Evolutionary conservation across 179 eudicot genomes (phyloP).

Genomic region (Spinacia oleracea): DNA sequence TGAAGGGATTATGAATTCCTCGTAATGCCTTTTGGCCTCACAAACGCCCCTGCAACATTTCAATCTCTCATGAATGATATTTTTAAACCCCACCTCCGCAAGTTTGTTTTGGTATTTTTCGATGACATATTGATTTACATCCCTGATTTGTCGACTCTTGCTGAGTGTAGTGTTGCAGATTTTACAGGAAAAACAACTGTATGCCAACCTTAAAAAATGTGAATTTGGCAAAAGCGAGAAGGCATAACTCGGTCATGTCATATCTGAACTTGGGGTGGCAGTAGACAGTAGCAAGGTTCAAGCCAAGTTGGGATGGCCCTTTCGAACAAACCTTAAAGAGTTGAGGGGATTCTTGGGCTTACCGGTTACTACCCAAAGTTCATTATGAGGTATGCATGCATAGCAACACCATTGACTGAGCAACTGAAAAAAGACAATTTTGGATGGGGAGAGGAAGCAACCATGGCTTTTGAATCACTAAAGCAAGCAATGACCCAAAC

Average conservation of each 20-base stretch:
- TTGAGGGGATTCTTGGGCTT: neutral
- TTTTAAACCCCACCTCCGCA: neutral
- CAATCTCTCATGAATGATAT: neutral
- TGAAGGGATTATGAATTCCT: neutral
- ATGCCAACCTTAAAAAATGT: no score
- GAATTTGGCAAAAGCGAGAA: no score
- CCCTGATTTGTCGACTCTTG: rapidly evolving
- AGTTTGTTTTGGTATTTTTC: no score
- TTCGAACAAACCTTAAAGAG: neutral
- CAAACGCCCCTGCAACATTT: neutral
- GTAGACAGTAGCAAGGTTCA: neutral
- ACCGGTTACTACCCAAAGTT: neutral
- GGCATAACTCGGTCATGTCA: neutral
- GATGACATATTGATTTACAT: neutral
- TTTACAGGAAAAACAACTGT: neutral
- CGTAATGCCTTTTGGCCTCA: neutral
- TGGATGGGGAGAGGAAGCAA: neutral
- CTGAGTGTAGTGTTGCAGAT: neutral
- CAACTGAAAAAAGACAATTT: no score
- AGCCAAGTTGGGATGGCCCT: neutral
- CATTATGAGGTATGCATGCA: neutral
- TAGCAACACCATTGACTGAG: neutral
- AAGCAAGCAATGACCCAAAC: neutral
- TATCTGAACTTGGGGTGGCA: neutral
- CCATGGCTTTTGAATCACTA: neutral